These are phyloP conservation scores for Cutaneotrichosporon dermatis DNA, from an alignment of 1,284 basidiomycete species.

Conservation along the genomic window DNA sequence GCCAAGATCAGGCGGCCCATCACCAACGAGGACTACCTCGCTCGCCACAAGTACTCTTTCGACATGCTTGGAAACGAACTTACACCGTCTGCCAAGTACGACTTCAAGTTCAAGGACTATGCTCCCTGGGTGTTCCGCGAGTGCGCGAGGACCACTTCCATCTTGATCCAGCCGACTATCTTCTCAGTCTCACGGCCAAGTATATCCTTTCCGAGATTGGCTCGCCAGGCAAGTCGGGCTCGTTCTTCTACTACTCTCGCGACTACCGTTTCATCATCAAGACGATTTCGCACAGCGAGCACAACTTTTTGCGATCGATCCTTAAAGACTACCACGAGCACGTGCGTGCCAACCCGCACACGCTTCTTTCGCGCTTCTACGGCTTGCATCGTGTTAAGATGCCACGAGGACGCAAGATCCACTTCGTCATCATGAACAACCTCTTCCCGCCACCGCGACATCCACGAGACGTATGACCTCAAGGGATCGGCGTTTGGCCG, in stretches of 20 bases:
- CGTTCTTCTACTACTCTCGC: conserved; percentile 98
- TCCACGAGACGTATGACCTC: conserved; percentile 96
- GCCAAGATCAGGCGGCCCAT: conserved; percentile 85
- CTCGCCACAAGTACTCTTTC: conserved; percentile 93
- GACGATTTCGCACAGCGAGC: conserved; percentile 90
- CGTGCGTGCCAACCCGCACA: conserved; percentile 87
- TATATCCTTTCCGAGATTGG: conserved; percentile 97
- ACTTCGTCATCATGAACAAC: conserved; percentile 99
- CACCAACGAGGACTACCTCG: conserved; percentile 79
- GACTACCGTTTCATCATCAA: conserved; percentile 99
- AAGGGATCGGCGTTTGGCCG: conserved; percentile 91
- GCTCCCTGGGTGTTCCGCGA: conserved; percentile 97
- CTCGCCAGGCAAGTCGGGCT: conserved; percentile 97
- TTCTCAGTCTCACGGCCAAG: conserved; percentile 90
- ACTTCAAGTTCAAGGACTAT: conserved; percentile 97
- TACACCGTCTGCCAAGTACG: conserved; percentile 83
- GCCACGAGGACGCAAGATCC: conserved; percentile 88
- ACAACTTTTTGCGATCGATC: conserved; percentile 85
- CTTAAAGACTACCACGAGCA: conserved; percentile 83
- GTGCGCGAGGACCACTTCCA: conserved; percentile 90
- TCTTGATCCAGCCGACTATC: conserved; percentile 94
- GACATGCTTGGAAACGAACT: conserved; percentile 99
- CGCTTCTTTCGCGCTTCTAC: conserved; percentile 88
- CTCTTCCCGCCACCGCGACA: conserved; percentile 95
- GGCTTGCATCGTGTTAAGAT: conserved; percentile 96